Evolutionary conservation across 768 basidiomycete genomes (phyloP).

Genomic region (Sistotremastrum suecicum): DNA sequence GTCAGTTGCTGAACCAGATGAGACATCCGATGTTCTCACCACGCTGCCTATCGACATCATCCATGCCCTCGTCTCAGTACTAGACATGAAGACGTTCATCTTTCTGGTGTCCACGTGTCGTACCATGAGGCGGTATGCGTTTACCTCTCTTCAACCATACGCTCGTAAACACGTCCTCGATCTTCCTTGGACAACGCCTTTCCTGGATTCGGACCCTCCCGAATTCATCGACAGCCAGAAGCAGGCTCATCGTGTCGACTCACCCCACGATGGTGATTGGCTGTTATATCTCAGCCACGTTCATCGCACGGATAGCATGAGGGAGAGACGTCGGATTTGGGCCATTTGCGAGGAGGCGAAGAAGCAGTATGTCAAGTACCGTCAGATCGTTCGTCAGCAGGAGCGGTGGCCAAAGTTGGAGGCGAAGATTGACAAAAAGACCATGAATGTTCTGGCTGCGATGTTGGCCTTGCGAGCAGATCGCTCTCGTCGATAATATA

Average conservation of each 20-base stretch:
- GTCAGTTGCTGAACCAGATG: background rate
- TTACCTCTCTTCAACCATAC: conserved; percentile 12
- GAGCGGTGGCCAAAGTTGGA: no score
- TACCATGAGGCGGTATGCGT: conserved; percentile 12
- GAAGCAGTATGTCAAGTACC: no score
- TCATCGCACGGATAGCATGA: conserved; percentile 13
- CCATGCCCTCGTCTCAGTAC: conserved; percentile 11
- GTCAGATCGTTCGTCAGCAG: no score
- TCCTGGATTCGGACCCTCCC: background rate
- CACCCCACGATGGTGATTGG: conserved; percentile 14
- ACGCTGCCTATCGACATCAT: conserved; percentile 13
- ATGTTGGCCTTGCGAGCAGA: no score
- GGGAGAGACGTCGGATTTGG: conserved; percentile 15
- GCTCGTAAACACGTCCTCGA: conserved; percentile 13
- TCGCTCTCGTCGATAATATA: no score
- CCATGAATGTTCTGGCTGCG: no score
- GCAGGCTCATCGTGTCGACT: conserved; percentile 8
- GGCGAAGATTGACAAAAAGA: no score
- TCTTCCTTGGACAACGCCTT: conserved; percentile 15
- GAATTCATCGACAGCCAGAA: background rate
- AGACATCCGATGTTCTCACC: conserved; percentile 10
- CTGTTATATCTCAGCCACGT: conserved; percentile 14
- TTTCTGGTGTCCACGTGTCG: conserved; percentile 15
- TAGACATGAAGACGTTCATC: conserved; percentile 11
- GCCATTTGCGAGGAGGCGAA: conserved; percentile 8